Conservation (phyloP, 805 yeast species). For the Nematodospora valgi region DNA sequence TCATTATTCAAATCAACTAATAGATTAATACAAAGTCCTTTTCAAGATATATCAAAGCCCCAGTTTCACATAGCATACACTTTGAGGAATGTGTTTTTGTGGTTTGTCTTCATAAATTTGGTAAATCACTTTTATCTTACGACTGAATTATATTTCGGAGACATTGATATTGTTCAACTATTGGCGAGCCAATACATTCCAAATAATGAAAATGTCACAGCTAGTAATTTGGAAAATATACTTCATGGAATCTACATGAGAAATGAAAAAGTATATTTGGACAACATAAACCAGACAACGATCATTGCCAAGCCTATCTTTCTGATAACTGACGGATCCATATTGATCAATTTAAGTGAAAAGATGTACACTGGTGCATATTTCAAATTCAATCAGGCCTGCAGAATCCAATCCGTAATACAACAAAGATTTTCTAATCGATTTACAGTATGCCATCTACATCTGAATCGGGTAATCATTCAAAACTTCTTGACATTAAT, state of each 20-base stretch:
- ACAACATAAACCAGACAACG: slow-evolving; percentile 13
- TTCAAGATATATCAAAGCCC: background rate
- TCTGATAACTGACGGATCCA: slow-evolving; percentile 1
- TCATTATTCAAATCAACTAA: slow-evolving; percentile 6
- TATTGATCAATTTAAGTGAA: slow-evolving; percentile 2
- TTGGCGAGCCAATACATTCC: slow-evolving; percentile 1
- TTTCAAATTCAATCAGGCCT: no score
- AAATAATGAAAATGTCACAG: background rate
- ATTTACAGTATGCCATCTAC: no score
- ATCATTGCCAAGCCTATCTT: slow-evolving; percentile 18
- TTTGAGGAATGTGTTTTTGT: slow-evolving; percentile 4
- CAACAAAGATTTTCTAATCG: no score
- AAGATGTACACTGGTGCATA: no score
- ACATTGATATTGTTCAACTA: slow-evolving; percentile 6
- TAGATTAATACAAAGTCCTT: slow-evolving; percentile 2
- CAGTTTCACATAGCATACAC: background rate
- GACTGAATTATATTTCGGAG: slow-evolving; percentile 1
- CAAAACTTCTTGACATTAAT: no score
- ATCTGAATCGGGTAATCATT: no score
- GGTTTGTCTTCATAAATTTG: slow-evolving; percentile 3
- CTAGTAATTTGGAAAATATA: slow-evolving; percentile 7
- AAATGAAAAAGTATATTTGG: slow-evolving; percentile 16
- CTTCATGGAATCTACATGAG: slow-evolving; percentile 17
- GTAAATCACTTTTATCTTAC: slow-evolving; percentile 5
- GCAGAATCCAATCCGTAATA: no score